Conservation (phyloP, 164 flowering plant genomes). For the Platanus orientalis region DNA sequence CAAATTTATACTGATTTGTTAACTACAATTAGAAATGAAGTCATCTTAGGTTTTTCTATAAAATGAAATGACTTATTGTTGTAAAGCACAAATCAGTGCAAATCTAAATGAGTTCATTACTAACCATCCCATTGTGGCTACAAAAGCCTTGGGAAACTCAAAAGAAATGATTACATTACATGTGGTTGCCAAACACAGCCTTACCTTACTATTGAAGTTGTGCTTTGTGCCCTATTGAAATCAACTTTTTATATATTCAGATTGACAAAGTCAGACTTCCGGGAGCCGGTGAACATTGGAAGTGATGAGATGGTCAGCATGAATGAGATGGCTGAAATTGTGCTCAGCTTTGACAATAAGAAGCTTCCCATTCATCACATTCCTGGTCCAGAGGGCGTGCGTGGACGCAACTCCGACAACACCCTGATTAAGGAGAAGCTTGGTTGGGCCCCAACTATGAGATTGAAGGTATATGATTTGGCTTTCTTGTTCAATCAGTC, state of each 20-base stretch:
- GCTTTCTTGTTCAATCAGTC: not conserved
- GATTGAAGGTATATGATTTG: slow-evolving; percentile 56
- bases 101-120: too few species aligned
- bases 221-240: not conserved
- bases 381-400: slow-evolving; percentile 96
- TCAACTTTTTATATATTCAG: slow-evolving; percentile 28
- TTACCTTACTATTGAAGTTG: too few species aligned
- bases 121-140: too few species aligned
- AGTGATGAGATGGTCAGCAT: slow-evolving; percentile 99
- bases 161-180: too few species aligned
- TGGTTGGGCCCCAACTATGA: slow-evolving; percentile 98
- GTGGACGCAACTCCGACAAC: slow-evolving; percentile 96
- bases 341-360: slow-evolving; percentile 76
- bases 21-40: too few species aligned
- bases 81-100: too few species aligned
- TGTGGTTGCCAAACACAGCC: too few species aligned
- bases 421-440: slow-evolving; percentile 90
- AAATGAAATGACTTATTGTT: too few species aligned
- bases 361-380: slow-evolving; percentile 91
- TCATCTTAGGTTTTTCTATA: too few species aligned
- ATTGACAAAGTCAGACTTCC: slow-evolving; percentile 90
- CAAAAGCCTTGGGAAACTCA: too few species aligned
- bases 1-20: too few species aligned
- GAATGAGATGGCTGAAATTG: slow-evolving; percentile 99
- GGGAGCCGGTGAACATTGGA: slow-evolving; percentile 95